Percentiles rank a stretch among this genome's conserved stretches.
phyloP scores from a whole-genome alignment of 2,329 filamentous ascomycete genomes.

The Phaeosphaeria sp. region DNA sequence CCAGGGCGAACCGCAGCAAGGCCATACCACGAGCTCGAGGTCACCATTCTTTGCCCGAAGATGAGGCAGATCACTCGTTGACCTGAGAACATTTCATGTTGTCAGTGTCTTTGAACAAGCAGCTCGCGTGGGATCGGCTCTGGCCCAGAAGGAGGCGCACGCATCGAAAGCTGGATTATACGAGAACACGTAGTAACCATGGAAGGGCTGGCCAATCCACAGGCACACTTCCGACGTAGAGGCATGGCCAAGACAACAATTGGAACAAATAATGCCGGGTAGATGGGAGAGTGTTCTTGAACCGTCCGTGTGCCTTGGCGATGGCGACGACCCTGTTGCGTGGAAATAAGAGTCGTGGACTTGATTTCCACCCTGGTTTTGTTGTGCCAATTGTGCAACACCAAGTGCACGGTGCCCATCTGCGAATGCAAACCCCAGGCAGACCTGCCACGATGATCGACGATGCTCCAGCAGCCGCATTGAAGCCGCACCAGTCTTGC shows the following conservation, averaged over 20 bases:
- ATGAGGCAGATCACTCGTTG: not conserved
- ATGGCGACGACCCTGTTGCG: not conserved
- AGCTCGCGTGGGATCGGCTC: not conserved
- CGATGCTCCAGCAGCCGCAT: conserved; percentile 16
- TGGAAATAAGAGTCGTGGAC: not conserved
- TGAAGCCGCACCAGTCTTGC: conserved; percentile 18
- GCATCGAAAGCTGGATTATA: too few species aligned
- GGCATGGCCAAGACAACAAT: not conserved
- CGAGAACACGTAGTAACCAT: too few species aligned
- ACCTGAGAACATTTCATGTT: not conserved
- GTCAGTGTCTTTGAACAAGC: not conserved
- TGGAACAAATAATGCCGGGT: not conserved
- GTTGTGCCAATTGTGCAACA: not conserved
- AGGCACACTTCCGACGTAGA: not conserved
- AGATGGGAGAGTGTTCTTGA: not conserved
- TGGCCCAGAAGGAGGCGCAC: too few species aligned
- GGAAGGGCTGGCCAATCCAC: too few species aligned
- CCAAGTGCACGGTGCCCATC: not conserved
- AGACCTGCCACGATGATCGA: conserved; percentile 18
- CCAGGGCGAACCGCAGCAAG: not conserved
- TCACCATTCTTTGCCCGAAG: not conserved
- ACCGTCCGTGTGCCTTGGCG: not conserved
- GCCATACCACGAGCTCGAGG: not conserved
- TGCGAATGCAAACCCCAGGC: conserved; percentile 13
- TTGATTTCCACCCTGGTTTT: not conserved